Conservation (phyloP, 495 filamentous ascomycete genomes). For the Penicillium lividum region DNA sequence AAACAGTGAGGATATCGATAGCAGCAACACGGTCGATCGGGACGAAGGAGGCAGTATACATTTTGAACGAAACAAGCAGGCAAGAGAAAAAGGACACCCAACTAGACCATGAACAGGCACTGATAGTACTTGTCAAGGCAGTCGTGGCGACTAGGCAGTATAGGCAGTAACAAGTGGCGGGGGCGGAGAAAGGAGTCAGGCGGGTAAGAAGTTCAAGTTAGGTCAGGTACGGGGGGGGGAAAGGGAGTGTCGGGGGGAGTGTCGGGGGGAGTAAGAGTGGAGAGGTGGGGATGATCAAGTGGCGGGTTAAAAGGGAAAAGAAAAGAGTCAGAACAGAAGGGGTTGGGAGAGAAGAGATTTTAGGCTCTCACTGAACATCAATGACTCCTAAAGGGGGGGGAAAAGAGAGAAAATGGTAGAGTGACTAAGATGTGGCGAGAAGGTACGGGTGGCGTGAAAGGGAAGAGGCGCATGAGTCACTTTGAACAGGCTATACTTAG, state of each 20-base stretch:
- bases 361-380: slow-evolving; percentile 6
- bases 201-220: no score
- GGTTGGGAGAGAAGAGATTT: slow-evolving; percentile 9
- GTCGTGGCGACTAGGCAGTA: slow-evolving; percentile 21
- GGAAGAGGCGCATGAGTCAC: slow-evolving; percentile 13
- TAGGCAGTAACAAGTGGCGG: slow-evolving; percentile 1
- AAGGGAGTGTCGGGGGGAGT: slow-evolving; percentile 1
- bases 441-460: slow-evolving; percentile 27
- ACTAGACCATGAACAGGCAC: slow-evolving; percentile 30
- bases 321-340: slow-evolving; percentile 6
- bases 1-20: slow-evolving; percentile 25
- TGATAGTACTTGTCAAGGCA: slow-evolving; percentile 23
- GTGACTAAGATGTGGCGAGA: slow-evolving; percentile 30
- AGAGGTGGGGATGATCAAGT: slow-evolving; percentile 4
- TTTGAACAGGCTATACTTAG: neutral
- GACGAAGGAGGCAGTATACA: slow-evolving; percentile 31
- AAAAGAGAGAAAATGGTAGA: slow-evolving; percentile 3
- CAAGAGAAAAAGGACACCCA: slow-evolving; percentile 21
- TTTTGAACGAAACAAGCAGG: slow-evolving; percentile 23
- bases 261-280: slow-evolving; percentile 1
- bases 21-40: slow-evolving; percentile 33
- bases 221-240: slow-evolving; percentile 4
- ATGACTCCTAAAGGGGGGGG: slow-evolving; percentile 20
- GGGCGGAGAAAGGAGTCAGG: slow-evolving; percentile 1
- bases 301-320: slow-evolving; percentile 6